Evolutionary conservation across 495 filamentous ascomycete species (phyloP), one percentile per base, ranked within the genome.

Genomic region (Podospora didyma): DNA sequence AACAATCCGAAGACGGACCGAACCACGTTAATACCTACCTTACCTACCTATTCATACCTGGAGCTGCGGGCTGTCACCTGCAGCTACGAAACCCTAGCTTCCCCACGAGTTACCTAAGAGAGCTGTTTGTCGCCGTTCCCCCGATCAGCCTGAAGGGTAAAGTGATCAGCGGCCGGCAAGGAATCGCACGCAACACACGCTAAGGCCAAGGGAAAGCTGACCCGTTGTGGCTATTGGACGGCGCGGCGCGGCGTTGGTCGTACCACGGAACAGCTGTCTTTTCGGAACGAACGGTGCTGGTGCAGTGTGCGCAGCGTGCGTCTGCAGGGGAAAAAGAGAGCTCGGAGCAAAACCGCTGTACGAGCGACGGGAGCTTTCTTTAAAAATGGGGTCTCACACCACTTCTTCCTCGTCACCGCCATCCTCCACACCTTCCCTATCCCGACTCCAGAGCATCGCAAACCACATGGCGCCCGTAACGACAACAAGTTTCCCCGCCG

Each of bases 401-500:
- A 42, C 56, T 16, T 44, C 54, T 37, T 35, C 63, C 34, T 59
- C 62, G 17, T 51, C 60, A 50, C 44, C 66, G 14, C 51, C 62
- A 24, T 57, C 57, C 53, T 50, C 57, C 44, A 31, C 58, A 12
- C 59, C 67, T 1, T 60, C 69, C 54, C 48, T 69, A 50, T 56
- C 59, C 49, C 73, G 81, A 51, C 71, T 83, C n/a, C 70, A 75
- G 39, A 71, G 68, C 65, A 71, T 75, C 58, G 68, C 72, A 58
- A 68, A 67, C 48, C 70, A 73, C 63, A 73, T 75, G 69, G 59
- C 72, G 57, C 50, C 64, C 42, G 28, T 62, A 62, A 66, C 71
- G 60, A 66, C 82, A 52, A 87, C 90, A 56, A 83, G 83, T 51
- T 97, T 97, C 74, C 81, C 85, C 39, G 75, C 88, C 53, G 84